Percentiles rank a stretch among this genome's conserved stretches.
Conservation (phyloP, 257 asterid genomes). For the Solanum gandarillasii region DNA sequence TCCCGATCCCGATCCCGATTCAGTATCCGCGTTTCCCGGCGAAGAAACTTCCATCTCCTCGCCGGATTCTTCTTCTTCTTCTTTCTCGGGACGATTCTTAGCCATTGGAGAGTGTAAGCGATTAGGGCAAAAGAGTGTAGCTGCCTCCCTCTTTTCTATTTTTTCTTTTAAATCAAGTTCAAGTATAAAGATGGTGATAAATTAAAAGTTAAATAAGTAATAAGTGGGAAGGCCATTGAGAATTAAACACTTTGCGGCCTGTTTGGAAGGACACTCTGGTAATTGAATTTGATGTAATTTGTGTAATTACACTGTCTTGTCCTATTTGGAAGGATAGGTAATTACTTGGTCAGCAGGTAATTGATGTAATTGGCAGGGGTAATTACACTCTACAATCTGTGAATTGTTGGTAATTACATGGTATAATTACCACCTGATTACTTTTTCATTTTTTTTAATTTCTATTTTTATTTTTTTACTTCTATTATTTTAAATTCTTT, state of each 20-base stretch:
- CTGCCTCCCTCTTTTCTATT: background rate
- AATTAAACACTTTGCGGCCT: background rate
- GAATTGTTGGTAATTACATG: too few relatives aligned
- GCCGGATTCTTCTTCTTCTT: constrained; percentile 19
- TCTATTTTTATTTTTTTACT: too few relatives aligned
- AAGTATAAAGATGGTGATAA: background rate
- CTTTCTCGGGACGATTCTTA: constrained; percentile 5
- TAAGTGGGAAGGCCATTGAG: background rate
- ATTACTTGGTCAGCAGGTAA: too few relatives aligned
- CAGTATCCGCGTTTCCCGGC: constrained; percentile 18
- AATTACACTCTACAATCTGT: too few relatives aligned
- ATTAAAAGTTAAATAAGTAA: background rate
- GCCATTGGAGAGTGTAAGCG: constrained; percentile 11
- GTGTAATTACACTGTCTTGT: too few relatives aligned
- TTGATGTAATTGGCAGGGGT: too few relatives aligned
- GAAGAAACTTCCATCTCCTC: constrained; percentile 26
- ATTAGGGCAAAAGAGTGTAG: background rate
- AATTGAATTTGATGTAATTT: too few relatives aligned
- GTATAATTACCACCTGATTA: too few relatives aligned
- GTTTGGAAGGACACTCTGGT: too few relatives aligned
- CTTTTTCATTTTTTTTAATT: too few relatives aligned
- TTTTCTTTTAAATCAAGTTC: background rate
- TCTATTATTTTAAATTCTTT: too few relatives aligned
- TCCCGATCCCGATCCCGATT: constrained; percentile 2
- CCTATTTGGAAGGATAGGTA: too few relatives aligned